phyloP scores from a whole-genome alignment of 805 yeast species.

The Metschnikowia arizonensis region DNA sequence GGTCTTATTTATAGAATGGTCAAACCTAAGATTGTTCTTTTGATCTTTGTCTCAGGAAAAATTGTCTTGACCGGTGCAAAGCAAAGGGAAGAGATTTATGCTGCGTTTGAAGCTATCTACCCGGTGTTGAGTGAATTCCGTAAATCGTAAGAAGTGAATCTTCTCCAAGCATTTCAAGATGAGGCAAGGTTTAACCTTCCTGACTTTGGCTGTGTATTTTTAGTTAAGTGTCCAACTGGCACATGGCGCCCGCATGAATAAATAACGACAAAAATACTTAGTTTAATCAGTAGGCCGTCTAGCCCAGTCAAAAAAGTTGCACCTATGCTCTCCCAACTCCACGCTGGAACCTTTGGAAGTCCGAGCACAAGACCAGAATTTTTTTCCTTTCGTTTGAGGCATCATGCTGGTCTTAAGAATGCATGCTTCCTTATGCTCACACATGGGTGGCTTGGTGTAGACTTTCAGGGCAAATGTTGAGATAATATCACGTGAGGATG shows the following conservation, averaged over 20 bases:
- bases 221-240: slow-evolving; percentile 6
- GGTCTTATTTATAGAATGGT: slow-evolving; percentile 99
- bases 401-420: slow-evolving; percentile 27
- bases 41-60: slow-evolving; percentile 95
- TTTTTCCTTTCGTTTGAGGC: slow-evolving; percentile 26
- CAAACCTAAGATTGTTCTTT: slow-evolving; percentile 92
- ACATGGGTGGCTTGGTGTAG: slow-evolving; percentile 26
- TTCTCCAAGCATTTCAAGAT: neutral
- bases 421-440: slow-evolving; percentile 26
- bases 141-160: slow-evolving; percentile 46
- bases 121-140: slow-evolving; percentile 98
- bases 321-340: slow-evolving; percentile 17
- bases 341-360: slow-evolving; percentile 12
- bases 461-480: slow-evolving; percentile 13
- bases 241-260: slow-evolving; percentile 4
- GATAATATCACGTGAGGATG: slow-evolving; percentile 3
- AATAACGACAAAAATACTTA: neutral
- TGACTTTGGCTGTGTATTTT: slow-evolving; percentile 5
- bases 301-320: slow-evolving; percentile 20
- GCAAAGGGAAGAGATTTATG: slow-evolving; percentile 96
- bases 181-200: neutral
- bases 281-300: slow-evolving; percentile 5
- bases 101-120: slow-evolving; percentile 96
- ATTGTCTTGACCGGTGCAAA: slow-evolving; percentile 98
- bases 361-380: slow-evolving; percentile 31